phyloP scores from a whole-genome alignment of 768 basidiomycete species.

The Daedaleopsis sinensis region DNA sequence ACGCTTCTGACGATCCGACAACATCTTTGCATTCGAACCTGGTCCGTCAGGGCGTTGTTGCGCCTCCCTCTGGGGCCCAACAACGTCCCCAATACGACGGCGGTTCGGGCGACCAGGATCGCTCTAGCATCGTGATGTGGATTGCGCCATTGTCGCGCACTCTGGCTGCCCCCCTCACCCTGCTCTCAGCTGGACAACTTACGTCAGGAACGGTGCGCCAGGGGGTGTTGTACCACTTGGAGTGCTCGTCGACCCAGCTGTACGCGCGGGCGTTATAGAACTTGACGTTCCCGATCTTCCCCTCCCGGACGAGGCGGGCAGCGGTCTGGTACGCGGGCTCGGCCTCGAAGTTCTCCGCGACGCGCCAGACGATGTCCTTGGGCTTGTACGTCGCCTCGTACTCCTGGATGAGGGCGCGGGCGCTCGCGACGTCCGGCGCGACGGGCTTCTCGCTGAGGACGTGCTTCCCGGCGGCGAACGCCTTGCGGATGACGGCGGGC shows the following conservation, averaged over 20 bases:
- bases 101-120: neutral
- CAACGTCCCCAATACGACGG: too few species aligned
- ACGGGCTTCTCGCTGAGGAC: slow-evolving; percentile 90
- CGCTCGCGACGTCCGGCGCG: slow-evolving; percentile 67
- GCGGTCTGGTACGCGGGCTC: slow-evolving; percentile 61
- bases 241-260: slow-evolving; percentile 58
- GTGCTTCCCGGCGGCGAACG: slow-evolving; percentile 79
- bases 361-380: slow-evolving; percentile 75
- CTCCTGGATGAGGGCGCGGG: slow-evolving; percentile 61
- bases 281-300: slow-evolving; percentile 72
- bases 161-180: too few species aligned
- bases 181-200: slow-evolving; percentile 29
- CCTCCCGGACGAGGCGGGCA: slow-evolving; percentile 50
- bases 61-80: too few species aligned
- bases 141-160: too few species aligned
- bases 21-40: too few species aligned
- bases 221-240: slow-evolving; percentile 79
- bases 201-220: slow-evolving; percentile 87
- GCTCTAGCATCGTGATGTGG: neutral
- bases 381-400: slow-evolving; percentile 68
- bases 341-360: slow-evolving; percentile 78
- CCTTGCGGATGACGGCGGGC: slow-evolving; percentile 65
- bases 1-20: neutral
- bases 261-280: slow-evolving; percentile 64
- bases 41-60: too few species aligned